Base-by-base conservation (phyloP, 1,284 basidiomycete genomes). In the Puccinia triticina region DNA sequence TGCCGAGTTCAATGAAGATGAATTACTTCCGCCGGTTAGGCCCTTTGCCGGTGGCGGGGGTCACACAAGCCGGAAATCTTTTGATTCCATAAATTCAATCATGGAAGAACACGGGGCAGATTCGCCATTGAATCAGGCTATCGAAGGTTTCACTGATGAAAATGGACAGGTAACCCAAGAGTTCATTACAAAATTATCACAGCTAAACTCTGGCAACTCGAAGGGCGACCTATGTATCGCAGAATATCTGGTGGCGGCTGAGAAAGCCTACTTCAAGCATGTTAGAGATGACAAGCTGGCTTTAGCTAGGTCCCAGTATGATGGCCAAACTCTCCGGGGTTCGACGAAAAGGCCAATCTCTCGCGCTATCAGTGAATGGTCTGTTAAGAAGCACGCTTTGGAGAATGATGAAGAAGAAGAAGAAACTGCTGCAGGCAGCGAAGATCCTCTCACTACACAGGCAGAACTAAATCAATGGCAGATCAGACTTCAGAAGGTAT, bases 141-240 rank as follows among this genome's bases (percentile, higher is more conserved):
- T 94, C 86, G 92, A 83, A 26, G 84, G 93, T 91, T 96, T 96
- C 88, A 96, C 94, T 43, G 94, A 96, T 87, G 90, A 93, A 0
- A 93, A 96, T 86, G 94, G 94, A 66, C 93, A 94, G 83, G 94
- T 96, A 75, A 92, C 94, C 21, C 91, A 92, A 75, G 91, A 93
- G 77, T 96, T 97, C 86, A 92, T 96, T 37, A 91, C 93, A 85
- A 94, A 93, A 86, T 88, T 97, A 67, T 92, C 94, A 86, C 87
- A 88, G 83, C 90, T 97, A 77, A 92, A 91, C 67, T 89, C 93
- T 0, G 93, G 93, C 83, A 96, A 96, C 86, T 96, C 94, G 8
- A 94, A 94, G 88, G 90, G 91, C 83, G 94, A 96, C 85, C 87
- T 96, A 57, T 96, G 93, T 71, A 96, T 96, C 84, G 94, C 96